Evolutionary conservation across 2,329 filamentous ascomycete genomes (phyloP).

Genomic region (Ceratocystis cubensis): DNA sequence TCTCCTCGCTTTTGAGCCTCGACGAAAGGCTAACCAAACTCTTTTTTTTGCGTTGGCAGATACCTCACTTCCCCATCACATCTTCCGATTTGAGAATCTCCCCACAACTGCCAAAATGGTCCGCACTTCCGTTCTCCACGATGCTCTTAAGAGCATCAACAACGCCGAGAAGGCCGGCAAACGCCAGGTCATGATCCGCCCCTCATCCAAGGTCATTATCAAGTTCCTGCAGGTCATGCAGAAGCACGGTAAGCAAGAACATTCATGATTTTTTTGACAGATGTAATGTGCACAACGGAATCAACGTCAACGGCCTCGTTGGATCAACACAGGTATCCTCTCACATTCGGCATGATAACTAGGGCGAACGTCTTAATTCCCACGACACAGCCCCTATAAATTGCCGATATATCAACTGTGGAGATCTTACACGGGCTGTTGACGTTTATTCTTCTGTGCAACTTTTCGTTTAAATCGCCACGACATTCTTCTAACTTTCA

Average conservation of each 20-base stretch:
- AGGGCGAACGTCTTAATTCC: slow-evolving; percentile 71
- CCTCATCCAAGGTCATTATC: slow-evolving; percentile 98
- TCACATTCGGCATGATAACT: slow-evolving; percentile 96
- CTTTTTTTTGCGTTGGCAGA: slow-evolving; percentile 35
- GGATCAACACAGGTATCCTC: slow-evolving; percentile 14
- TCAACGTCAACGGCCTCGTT: not conserved
- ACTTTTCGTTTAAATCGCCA: slow-evolving; percentile 88
- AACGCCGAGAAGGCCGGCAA: slow-evolving; percentile 99
- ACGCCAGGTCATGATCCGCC: slow-evolving; percentile 97
- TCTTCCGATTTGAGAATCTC: slow-evolving; percentile 67
- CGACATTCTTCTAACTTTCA: slow-evolving; percentile 57
- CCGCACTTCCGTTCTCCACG: slow-evolving; percentile 98
- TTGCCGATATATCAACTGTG: slow-evolving; percentile 87
- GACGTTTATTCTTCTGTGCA: slow-evolving; percentile 50
- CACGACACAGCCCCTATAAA: slow-evolving; percentile 99
- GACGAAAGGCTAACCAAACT: slow-evolving; percentile 47
- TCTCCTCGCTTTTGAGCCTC: slow-evolving; percentile 53
- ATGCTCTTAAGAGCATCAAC: slow-evolving; percentile 99
- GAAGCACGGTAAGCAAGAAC: slow-evolving; percentile 75
- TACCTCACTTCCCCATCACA: slow-evolving; percentile 45
- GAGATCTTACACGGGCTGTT: slow-evolving; percentile 95
- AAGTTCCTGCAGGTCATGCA: slow-evolving; percentile 99
- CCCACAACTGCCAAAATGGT: slow-evolving; percentile 74
- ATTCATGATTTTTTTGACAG: not conserved
- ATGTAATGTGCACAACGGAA: not conserved